A percentile compares a stretch with the other conserved stretches of the same genome.
Conservation (phyloP, 106 monocot species). For the Vanilla planifolia region DNA sequence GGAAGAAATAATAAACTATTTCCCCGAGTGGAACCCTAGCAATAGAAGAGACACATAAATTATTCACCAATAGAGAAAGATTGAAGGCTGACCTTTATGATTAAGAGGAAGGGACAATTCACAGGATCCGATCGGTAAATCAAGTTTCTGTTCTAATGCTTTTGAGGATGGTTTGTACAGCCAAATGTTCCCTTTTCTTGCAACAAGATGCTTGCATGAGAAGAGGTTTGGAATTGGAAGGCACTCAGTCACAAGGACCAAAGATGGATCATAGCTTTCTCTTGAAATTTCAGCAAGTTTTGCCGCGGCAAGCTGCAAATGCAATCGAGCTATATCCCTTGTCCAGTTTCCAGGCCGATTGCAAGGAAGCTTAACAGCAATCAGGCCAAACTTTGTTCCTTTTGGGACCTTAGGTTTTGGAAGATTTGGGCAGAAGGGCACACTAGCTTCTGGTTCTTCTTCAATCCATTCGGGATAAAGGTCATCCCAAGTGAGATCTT, state of each 20-base stretch:
- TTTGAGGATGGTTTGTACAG: conserved; percentile 50
- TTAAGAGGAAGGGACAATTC: conserved; percentile 55
- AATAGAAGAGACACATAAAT: too few species aligned
- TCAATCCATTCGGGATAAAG: conserved; percentile 54
- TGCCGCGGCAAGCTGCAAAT: conserved; percentile 67
- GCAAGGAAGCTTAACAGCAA: conserved; percentile 82
- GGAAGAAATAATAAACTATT: too few species aligned
- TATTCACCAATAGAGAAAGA: too few species aligned
- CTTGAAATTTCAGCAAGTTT: conserved; percentile 35
- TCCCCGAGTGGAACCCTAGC: too few species aligned
- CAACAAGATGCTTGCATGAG: conserved; percentile 48
- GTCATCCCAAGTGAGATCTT: conserved; percentile 28
- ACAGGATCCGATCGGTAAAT: conserved; percentile 68
- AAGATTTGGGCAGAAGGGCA: conserved; percentile 1
- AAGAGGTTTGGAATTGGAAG: conserved; percentile 78
- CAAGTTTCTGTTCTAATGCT: conserved; percentile 33
- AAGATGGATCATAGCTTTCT: conserved; percentile 11
- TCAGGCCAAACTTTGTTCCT: conserved; percentile 29
- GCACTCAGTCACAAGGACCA: conserved; percentile 60
- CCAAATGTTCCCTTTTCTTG: conserved; percentile 45
- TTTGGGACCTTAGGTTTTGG: conserved; percentile 30
- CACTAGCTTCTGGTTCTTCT: conserved; percentile 7
- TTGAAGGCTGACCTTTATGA: conserved; percentile 29
- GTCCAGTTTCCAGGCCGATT: conserved; percentile 35
- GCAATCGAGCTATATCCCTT: conserved; percentile 63